phyloP scores from a whole-genome alignment of 768 basidiomycete species.

The Podaxis sp. region DNA sequence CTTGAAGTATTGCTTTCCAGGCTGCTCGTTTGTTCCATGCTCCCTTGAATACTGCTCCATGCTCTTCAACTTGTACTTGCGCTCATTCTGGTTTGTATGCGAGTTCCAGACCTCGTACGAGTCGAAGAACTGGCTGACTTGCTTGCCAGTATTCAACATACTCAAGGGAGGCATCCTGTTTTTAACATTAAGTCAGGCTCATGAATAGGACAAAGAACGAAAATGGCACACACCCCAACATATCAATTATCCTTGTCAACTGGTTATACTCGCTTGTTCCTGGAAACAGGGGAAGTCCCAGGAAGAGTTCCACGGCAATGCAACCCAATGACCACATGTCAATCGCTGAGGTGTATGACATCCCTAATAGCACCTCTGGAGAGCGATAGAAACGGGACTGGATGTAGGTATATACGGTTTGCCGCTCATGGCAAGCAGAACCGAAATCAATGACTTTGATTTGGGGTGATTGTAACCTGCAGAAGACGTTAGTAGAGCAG shows the following conservation, averaged over 20 bases:
- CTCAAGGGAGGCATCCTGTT: conserved; percentile 80
- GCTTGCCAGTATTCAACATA: conserved; percentile 96
- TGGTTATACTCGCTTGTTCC: conserved; percentile 99
- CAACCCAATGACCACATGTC: conserved; percentile 99
- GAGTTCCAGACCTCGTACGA: conserved; percentile 52
- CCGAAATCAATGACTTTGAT: conserved; percentile 99
- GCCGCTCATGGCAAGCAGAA: conserved; percentile 96
- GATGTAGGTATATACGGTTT: conserved; percentile 99
- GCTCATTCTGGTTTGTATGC: conserved; percentile 70
- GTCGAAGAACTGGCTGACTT: conserved; percentile 92
- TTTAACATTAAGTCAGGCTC: conserved; percentile 3
- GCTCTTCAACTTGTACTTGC: conserved; percentile 84
- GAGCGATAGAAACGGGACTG: conserved; percentile 98
- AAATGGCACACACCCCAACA: conserved; percentile 78
- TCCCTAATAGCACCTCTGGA: conserved; percentile 92
- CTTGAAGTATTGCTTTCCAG: conserved; percentile 98
- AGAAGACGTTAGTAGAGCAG: conserved; percentile 3
- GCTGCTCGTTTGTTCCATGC: conserved; percentile 93
- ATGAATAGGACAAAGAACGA: background rate
- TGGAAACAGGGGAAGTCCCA: conserved; percentile 94
- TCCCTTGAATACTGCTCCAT: conserved; percentile 95
- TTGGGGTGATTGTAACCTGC: conserved; percentile 92
- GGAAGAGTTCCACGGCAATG: conserved; percentile 96
- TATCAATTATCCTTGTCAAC: conserved; percentile 92
- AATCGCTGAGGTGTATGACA: conserved; percentile 91